These are phyloP conservation scores for Aspergillus cavernicola DNA, from an alignment of 495 filamentous ascomycete genomes.

Conservation along the genomic window DNA sequence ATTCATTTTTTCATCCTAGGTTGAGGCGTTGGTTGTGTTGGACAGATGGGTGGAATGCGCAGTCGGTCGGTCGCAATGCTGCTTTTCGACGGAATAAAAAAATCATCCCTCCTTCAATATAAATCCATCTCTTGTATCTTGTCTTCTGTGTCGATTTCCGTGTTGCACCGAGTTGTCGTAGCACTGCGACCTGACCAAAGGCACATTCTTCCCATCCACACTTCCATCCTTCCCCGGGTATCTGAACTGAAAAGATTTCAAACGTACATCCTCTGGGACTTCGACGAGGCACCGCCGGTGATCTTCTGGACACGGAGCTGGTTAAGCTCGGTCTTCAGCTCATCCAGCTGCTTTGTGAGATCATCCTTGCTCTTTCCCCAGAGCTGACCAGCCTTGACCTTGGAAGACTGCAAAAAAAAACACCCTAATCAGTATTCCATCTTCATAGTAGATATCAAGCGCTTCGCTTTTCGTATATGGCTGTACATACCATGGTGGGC, in stretches of 20 bases:
- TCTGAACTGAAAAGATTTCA: constrained; percentile 17
- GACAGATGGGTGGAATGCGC: constrained; percentile 3
- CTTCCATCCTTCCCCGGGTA: neutral
- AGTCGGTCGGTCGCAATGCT: neutral
- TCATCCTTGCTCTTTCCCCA: constrained; percentile 99
- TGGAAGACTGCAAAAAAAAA: constrained; percentile 64
- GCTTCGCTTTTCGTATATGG: neutral
- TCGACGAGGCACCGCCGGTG: constrained; percentile 81
- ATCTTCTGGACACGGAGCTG: constrained; percentile 97
- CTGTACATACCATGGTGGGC: constrained; percentile 48
- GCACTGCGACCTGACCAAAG: neutral
- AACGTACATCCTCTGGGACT: constrained; percentile 95
- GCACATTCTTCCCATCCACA: constrained; percentile 1
- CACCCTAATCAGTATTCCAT: constrained; percentile 10
- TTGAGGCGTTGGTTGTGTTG: neutral
- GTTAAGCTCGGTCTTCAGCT: constrained; percentile 91
- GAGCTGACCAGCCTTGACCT: constrained; percentile 91
- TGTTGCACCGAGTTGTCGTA: neutral
- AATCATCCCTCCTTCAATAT: neutral
- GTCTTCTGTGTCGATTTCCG: neutral
- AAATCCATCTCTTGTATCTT: neutral
- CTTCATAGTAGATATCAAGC: neutral
- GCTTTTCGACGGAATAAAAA: neutral
- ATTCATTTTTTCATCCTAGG: constrained; percentile 18
- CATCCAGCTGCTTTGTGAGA: constrained; percentile 84